Percentiles rank a stretch among this genome's conserved stretches.
Evolutionary conservation across 495 filamentous ascomycete genomes (phyloP).

Genomic region (Penicillium arizonense): DNA sequence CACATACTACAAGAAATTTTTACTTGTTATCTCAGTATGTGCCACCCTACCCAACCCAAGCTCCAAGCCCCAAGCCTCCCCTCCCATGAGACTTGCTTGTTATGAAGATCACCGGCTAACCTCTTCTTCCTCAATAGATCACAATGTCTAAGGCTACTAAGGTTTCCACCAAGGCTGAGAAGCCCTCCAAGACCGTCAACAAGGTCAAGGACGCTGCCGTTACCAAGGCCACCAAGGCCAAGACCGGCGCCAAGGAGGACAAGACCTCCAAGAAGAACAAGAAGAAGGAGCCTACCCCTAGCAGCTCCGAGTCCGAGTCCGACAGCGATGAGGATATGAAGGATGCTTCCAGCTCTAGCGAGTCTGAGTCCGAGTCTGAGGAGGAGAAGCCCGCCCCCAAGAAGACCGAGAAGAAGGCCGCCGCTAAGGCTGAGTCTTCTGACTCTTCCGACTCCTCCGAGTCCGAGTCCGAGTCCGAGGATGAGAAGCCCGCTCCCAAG

Average conservation of each 20-base stretch:
- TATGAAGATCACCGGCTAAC: conserved; percentile 23
- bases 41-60: conserved; percentile 10
- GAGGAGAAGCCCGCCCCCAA: conserved; percentile 36
- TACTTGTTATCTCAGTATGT: conserved; percentile 17
- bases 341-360: conserved; percentile 31
- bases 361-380: conserved; percentile 30
- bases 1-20: conserved; percentile 29
- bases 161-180: conserved; percentile 42
- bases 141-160: conserved; percentile 55
- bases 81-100: not conserved
- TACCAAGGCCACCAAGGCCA: conserved; percentile 46
- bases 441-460: conserved; percentile 40
- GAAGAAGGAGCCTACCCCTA: conserved; percentile 50
- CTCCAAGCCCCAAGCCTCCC: conserved; percentile 5
- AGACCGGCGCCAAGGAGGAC: conserved; percentile 43
- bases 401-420: conserved; percentile 32
- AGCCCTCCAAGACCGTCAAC: conserved; percentile 48
- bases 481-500: conserved; percentile 29
- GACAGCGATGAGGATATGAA: conserved; percentile 42
- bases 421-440: conserved; percentile 30
- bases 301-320: conserved; percentile 47
- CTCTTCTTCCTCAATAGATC: conserved; percentile 20
- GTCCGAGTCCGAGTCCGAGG: conserved; percentile 27
- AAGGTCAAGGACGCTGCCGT: conserved; percentile 55
- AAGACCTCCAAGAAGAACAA: conserved; percentile 36